Conservation (phyloP, 2,329 filamentous ascomycete species). For the Lachnellula subtilissima region DNA sequence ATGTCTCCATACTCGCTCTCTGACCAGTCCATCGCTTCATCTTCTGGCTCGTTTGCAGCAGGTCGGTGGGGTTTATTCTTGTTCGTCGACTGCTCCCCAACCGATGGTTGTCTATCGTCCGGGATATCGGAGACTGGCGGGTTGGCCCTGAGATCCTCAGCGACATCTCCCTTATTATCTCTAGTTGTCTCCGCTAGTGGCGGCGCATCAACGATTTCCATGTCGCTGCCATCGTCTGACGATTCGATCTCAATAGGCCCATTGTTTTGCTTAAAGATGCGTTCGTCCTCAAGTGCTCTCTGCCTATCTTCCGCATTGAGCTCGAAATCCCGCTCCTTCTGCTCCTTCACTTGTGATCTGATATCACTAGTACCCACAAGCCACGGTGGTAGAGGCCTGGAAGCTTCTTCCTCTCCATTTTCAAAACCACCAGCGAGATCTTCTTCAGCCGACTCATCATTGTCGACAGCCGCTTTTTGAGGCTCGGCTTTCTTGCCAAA, state of each 20-base stretch:
- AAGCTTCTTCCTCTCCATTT: conserved; percentile 29
- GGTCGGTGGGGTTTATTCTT: neutral
- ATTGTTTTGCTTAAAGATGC: conserved; percentile 41
- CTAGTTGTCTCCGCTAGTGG: conserved; percentile 24
- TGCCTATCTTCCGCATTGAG: conserved; percentile 61
- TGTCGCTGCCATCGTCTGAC: conserved; percentile 50
- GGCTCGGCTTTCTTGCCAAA: conserved; percentile 41
- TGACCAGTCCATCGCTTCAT: conserved; percentile 46
- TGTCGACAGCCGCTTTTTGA: neutral
- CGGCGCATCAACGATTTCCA: conserved; percentile 52
- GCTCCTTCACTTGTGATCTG: conserved; percentile 55
- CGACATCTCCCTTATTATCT: conserved; percentile 20
- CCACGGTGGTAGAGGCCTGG: conserved; percentile 69
- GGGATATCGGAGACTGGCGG: conserved; percentile 24
- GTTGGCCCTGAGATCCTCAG: conserved; percentile 30
- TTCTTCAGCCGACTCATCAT: conserved; percentile 25
- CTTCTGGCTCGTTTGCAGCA: conserved; percentile 9
- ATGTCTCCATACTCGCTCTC: conserved; percentile 43
- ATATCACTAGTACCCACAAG: conserved; percentile 61
- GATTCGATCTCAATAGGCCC: conserved; percentile 60
- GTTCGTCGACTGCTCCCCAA: neutral
- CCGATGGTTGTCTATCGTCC: conserved; percentile 18
- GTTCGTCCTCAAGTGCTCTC: conserved; percentile 51
- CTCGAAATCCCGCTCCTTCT: conserved; percentile 51
- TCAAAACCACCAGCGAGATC: conserved; percentile 36